Evolutionary conservation across 805 yeast genomes (phyloP).

Genomic region (Ogataea henricii): DNA sequence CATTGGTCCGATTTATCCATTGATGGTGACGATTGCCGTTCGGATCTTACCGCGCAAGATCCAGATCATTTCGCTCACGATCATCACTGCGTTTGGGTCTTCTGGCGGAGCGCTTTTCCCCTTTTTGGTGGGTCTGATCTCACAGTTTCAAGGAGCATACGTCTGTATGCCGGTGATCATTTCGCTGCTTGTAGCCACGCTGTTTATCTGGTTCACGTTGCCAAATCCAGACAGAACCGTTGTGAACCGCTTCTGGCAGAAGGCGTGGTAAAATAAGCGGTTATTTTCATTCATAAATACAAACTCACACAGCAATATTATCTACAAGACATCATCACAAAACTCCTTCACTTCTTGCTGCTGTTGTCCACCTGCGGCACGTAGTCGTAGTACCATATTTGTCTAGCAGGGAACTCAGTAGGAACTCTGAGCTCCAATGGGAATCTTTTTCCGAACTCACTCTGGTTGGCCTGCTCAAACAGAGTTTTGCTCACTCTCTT

Average conservation of each 20-base stretch:
- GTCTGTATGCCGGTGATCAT: slow-evolving; percentile 52
- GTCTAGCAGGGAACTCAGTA: slow-evolving; percentile 82
- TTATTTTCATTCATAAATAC: slow-evolving; percentile 1
- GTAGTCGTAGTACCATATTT: slow-evolving; percentile 72
- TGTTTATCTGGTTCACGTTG: slow-evolving; percentile 41
- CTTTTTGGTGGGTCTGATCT: slow-evolving; percentile 51
- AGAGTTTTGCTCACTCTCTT: slow-evolving; percentile 51
- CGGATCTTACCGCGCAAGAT: slow-evolving; percentile 52
- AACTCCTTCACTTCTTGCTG: slow-evolving; percentile 9
- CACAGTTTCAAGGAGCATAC: slow-evolving; percentile 47
- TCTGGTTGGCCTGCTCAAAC: slow-evolving; percentile 60
- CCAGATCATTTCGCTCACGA: slow-evolving; percentile 50
- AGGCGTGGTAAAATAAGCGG: slow-evolving; percentile 12
- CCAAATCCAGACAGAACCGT: slow-evolving; percentile 45
- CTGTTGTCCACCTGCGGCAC: slow-evolving; percentile 27
- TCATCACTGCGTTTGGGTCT: slow-evolving; percentile 57
- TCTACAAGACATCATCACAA: slow-evolving; percentile 3
- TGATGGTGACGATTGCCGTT: slow-evolving; percentile 48
- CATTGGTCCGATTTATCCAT: slow-evolving; percentile 68
- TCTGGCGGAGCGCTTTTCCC: slow-evolving; percentile 62
- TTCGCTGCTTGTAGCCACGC: slow-evolving; percentile 38
- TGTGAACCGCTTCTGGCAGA: slow-evolving; percentile 29
- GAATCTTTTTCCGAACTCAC: slow-evolving; percentile 61
- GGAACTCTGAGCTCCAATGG: slow-evolving; percentile 87
- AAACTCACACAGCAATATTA: not conserved